Evolutionary conservation across 139 green algal species (phyloP).

Genomic region (Protoeuglena noctilucae): DNA sequence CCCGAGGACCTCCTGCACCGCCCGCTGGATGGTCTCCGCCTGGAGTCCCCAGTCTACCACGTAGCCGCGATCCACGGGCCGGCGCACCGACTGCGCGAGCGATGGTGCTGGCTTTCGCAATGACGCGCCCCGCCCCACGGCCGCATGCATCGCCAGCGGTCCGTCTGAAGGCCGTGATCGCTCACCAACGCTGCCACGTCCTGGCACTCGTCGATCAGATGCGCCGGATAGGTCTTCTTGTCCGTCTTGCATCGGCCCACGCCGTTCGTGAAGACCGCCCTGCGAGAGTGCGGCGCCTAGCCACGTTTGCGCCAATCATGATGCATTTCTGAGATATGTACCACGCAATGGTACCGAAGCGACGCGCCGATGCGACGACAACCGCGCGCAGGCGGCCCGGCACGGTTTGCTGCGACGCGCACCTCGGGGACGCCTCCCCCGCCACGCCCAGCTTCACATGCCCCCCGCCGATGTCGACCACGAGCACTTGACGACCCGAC

Average conservation of each 20-base stretch:
- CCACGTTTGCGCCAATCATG: background rate
- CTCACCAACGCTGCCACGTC: constrained; percentile 53
- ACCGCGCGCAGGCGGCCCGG: background rate
- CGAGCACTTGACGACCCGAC: no score
- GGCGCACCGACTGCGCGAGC: background rate
- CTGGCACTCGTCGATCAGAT: constrained; percentile 32
- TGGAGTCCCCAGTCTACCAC: constrained; percentile 68
- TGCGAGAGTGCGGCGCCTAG: background rate
- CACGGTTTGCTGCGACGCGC: constrained; percentile 10
- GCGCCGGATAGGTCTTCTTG: constrained; percentile 29
- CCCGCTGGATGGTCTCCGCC: constrained; percentile 51
- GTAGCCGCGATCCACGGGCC: constrained; percentile 36
- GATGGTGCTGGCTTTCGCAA: background rate
- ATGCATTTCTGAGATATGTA: background rate
- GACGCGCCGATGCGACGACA: background rate
- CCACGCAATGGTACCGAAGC: background rate
- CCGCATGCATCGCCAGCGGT: constrained; percentile 7
- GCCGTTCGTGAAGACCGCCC: constrained; percentile 57
- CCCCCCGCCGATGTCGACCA: constrained; percentile 62
- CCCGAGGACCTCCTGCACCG: constrained; percentile 7
- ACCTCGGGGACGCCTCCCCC: constrained; percentile 20
- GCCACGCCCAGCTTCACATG: constrained; percentile 49
- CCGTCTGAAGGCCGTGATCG: constrained; percentile 48
- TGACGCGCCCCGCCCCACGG: background rate
- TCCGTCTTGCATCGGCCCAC: constrained; percentile 54